phyloP scores from a whole-genome alignment of 164 flowering plant species.

The Cinnamomum chago region DNA sequence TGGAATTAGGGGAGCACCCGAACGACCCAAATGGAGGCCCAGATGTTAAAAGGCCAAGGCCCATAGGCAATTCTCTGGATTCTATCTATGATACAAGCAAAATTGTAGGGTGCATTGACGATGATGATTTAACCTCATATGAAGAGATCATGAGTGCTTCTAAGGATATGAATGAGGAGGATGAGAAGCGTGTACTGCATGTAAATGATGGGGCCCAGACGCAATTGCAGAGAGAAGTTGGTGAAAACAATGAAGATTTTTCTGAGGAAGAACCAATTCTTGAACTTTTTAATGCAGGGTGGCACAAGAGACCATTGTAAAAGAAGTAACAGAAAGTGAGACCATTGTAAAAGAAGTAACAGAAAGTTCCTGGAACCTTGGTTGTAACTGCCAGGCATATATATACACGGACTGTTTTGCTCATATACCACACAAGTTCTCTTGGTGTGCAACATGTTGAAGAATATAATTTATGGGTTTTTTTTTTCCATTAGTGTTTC shows the following conservation, averaged over 20 bases:
- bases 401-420: too few species aligned
- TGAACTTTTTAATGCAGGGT: constrained; percentile 38
- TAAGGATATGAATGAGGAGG: not conserved
- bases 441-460: too few species aligned
- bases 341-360: not conserved
- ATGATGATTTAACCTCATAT: not conserved
- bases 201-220: not conserved
- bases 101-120: not conserved
- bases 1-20: not conserved
- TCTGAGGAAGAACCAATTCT: constrained; percentile 30
- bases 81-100: not conserved
- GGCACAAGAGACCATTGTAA: constrained; percentile 21
- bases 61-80: not conserved
- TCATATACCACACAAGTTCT: too few species aligned
- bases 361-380: not conserved
- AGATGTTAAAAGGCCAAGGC: not conserved
- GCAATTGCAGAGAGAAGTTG: constrained; percentile 10
- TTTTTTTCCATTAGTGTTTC: too few species aligned
- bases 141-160: not conserved
- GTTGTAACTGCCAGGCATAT: not conserved
- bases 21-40: not conserved
- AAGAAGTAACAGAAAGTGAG: not conserved
- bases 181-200: not conserved
- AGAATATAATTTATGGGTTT: too few species aligned
- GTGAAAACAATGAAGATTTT: constrained; percentile 7